phyloP scores from a whole-genome alignment of 805 yeast species.

The Ogataea pini region DNA sequence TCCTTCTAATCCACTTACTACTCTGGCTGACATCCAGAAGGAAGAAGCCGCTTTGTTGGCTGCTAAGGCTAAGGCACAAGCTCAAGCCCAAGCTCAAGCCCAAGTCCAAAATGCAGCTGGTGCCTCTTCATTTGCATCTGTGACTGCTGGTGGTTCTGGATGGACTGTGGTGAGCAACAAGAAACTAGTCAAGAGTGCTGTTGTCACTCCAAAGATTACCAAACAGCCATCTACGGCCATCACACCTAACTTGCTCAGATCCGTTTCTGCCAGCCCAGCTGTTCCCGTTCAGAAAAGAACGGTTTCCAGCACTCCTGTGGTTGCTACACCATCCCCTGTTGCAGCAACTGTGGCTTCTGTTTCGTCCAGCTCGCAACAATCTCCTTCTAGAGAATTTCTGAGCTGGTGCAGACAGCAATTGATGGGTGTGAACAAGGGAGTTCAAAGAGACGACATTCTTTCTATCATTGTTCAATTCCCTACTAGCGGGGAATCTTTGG shows the following conservation, averaged over 20 bases:
- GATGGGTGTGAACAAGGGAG: constrained; percentile 68
- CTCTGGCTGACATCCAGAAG: constrained; percentile 61
- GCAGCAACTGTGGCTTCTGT: constrained; percentile 22
- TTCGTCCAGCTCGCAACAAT: constrained; percentile 31
- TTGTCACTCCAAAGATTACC: constrained; percentile 16
- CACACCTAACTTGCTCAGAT: constrained; percentile 39
- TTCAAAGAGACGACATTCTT: constrained; percentile 75
- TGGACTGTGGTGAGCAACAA: constrained; percentile 46
- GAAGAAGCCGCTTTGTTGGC: constrained; percentile 46
- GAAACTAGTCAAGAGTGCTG: constrained; percentile 33
- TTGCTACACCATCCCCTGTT: constrained; percentile 7
- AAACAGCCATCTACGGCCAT: constrained; percentile 23
- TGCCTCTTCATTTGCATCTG: constrained; percentile 29
- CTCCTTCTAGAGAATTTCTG: constrained; percentile 62
- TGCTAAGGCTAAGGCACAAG: constrained; percentile 32
- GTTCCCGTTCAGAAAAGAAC: constrained; percentile 21
- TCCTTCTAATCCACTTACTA: constrained; percentile 35
- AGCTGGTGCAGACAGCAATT: constrained; percentile 72
- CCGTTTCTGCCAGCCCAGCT: constrained; percentile 36
- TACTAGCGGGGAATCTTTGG: constrained; percentile 68
- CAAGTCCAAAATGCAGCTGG: constrained; percentile 28
- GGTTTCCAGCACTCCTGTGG: constrained; percentile 5
- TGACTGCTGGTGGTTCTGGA: constrained; percentile 21
- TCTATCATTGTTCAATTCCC: constrained; percentile 82
- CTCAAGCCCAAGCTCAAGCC: constrained; percentile 8